Evolutionary conservation across 805 yeast species (phyloP).

Genomic region (Starmerella powellii): DNA sequence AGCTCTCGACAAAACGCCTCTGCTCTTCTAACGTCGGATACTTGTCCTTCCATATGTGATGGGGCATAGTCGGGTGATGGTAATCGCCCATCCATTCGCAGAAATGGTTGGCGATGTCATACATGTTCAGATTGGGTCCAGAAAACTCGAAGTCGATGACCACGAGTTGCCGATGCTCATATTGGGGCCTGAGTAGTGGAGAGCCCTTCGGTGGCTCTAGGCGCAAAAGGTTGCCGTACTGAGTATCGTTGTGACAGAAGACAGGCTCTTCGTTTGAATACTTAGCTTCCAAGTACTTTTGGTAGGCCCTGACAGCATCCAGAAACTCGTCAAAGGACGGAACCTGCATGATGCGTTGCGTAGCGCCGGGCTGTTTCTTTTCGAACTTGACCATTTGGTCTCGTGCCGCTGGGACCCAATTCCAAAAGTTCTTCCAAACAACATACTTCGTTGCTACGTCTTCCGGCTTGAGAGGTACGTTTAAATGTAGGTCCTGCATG

Average conservation of each 20-base stretch:
- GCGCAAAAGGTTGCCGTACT: constrained; percentile 85
- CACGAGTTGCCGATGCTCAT: constrained; percentile 60
- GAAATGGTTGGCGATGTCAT: constrained; percentile 85
- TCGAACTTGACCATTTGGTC: constrained; percentile 34
- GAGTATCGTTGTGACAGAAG: constrained; percentile 94
- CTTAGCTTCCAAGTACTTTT: constrained; percentile 46
- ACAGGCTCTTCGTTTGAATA: constrained; percentile 41
- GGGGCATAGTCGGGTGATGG: constrained; percentile 46
- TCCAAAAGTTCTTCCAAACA: constrained; percentile 55
- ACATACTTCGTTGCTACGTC: constrained; percentile 54
- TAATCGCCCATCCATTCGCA: constrained; percentile 97
- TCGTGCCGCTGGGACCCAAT: constrained; percentile 52
- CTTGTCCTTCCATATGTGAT: constrained; percentile 41
- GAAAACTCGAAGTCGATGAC: constrained; percentile 96
- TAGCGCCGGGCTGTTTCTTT: constrained; percentile 29
- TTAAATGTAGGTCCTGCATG: constrained; percentile 86
- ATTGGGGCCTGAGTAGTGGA: constrained; percentile 37
- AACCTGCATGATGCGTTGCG: constrained; percentile 12
- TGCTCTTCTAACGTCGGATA: constrained; percentile 65
- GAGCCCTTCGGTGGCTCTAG: constrained; percentile 37
- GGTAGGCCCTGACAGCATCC: constrained; percentile 39
- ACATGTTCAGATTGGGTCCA: constrained; percentile 80
- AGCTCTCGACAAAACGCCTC: constrained; percentile 60
- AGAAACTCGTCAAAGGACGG: constrained; percentile 35
- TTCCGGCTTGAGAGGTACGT: constrained; percentile 48